Percentiles rank a stretch among this genome's conserved stretches.
Evolutionary conservation across 306 rosid species (phyloP).

Genomic region (Dryas drummondii): DNA sequence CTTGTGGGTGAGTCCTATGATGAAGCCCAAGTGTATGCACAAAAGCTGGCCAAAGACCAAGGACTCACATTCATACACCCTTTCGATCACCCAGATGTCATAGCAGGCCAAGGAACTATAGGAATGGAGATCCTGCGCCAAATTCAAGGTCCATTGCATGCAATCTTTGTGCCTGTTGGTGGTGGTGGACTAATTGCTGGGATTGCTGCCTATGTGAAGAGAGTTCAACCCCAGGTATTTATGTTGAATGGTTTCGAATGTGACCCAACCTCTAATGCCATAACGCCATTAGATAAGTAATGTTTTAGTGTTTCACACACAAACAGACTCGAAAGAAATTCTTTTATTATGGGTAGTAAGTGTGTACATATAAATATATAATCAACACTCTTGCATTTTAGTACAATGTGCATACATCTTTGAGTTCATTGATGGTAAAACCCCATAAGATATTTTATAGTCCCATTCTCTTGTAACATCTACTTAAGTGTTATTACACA

Average conservation of each 20-base stretch:
- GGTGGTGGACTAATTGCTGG: constrained; percentile 97
- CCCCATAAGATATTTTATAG: too few species aligned
- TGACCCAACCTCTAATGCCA: too few species aligned
- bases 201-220: constrained; percentile 89
- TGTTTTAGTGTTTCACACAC: too few species aligned
- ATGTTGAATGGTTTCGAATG: not conserved
- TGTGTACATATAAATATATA: too few species aligned
- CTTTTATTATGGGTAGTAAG: too few species aligned
- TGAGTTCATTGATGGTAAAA: too few species aligned
- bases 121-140: constrained; percentile 95
- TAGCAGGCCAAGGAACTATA: constrained; percentile 88
- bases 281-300: too few species aligned
- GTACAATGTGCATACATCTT: too few species aligned
- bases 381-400: too few species aligned
- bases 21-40: constrained; percentile 87
- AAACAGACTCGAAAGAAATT: too few species aligned
- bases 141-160: constrained; percentile 57
- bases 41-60: constrained; percentile 60
- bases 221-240: constrained; percentile 77
- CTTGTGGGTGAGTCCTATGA: constrained; percentile 88
- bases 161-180: constrained; percentile 93
- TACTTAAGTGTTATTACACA: too few species aligned
- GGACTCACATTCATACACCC: constrained; percentile 74
- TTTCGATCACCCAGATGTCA: constrained; percentile 91
- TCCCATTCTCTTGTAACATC: too few species aligned